Conservation (phyloP, 768 basidiomycete genomes). For the Lentinula lateritia region DNA sequence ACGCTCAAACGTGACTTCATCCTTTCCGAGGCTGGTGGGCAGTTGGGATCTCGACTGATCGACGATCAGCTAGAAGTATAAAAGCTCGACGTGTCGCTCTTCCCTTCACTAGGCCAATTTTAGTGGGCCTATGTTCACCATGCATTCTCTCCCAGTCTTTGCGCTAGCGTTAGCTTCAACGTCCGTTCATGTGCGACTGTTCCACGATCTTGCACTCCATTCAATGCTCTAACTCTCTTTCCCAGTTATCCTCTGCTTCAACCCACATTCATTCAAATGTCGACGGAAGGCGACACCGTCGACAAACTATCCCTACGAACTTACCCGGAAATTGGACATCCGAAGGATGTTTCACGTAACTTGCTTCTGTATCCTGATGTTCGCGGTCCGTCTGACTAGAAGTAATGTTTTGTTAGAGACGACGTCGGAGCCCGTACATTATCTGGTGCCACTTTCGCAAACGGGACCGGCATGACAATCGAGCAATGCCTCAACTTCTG, state of each 20-base stretch:
- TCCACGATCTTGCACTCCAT: conserved; percentile 2
- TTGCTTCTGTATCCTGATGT: neutral
- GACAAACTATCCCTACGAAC: conserved; percentile 31
- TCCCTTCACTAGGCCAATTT: conserved; percentile 9
- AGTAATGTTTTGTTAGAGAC: conserved; percentile 36
- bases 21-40: conserved; percentile 2
- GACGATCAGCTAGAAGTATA: conserved; percentile 8
- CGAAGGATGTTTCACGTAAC: conserved; percentile 58
- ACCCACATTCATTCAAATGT: conserved; percentile 20
- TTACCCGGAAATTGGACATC: conserved; percentile 54
- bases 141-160: conserved; percentile 26
- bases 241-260: conserved; percentile 20
- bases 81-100: conserved; percentile 12
- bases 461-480: conserved; percentile 55
- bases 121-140: conserved; percentile 12
- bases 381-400: neutral
- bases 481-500: conserved; percentile 45
- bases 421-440: conserved; percentile 55
- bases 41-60: conserved; percentile 5
- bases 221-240: neutral
- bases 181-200: conserved; percentile 31
- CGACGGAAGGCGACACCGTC: conserved; percentile 21
- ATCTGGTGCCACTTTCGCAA: conserved; percentile 36
- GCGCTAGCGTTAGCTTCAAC: conserved; percentile 28
- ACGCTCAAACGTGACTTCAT: neutral